Percentiles rank a stretch among this genome's conserved stretches.
These are phyloP conservation scores for Pezicula rhizophila DNA, from an alignment of 2,329 filamentous ascomycete species.

Conservation along the genomic window DNA sequence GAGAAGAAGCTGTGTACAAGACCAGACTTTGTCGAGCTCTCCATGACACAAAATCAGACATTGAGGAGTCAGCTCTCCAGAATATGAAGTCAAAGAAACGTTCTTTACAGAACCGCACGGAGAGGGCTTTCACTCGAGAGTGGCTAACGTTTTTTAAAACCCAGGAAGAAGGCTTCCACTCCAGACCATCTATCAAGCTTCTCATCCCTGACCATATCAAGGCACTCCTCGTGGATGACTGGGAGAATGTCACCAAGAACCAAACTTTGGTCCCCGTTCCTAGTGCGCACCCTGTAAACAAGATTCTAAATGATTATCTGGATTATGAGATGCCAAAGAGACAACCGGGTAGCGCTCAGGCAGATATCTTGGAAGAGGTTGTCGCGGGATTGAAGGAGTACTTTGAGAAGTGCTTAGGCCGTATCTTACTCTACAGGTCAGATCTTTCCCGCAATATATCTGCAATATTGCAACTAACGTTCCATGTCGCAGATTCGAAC, in stretches of 20 bases:
- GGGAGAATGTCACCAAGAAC: constrained; percentile 98
- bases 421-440: constrained; percentile 78
- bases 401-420: constrained; percentile 83
- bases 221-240: constrained; percentile 90
- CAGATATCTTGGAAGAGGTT: constrained; percentile 86
- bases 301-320: constrained; percentile 77
- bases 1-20: no score
- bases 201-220: constrained; percentile 85
- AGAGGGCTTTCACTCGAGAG: neutral
- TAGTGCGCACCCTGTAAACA: constrained; percentile 64
- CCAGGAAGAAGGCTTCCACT: constrained; percentile 84
- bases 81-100: neutral
- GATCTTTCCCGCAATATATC: constrained; percentile 9
- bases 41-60: no score
- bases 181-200: constrained; percentile 78
- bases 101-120: no score
- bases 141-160: constrained; percentile 9
- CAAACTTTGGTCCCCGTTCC: constrained; percentile 83
- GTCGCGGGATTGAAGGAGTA: constrained; percentile 83
- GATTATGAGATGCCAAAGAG: constrained; percentile 63
- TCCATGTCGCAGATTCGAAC: constrained; percentile 63
- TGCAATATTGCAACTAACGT: constrained; percentile 16
- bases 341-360: constrained; percentile 59
- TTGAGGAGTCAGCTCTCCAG: neutral
- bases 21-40: no score